Evolutionary conservation across 371 early-diverging fungal genomes (phyloP), one percentile per base, ranked within the genome.

Genomic region (Funneliformis caledonium): DNA sequence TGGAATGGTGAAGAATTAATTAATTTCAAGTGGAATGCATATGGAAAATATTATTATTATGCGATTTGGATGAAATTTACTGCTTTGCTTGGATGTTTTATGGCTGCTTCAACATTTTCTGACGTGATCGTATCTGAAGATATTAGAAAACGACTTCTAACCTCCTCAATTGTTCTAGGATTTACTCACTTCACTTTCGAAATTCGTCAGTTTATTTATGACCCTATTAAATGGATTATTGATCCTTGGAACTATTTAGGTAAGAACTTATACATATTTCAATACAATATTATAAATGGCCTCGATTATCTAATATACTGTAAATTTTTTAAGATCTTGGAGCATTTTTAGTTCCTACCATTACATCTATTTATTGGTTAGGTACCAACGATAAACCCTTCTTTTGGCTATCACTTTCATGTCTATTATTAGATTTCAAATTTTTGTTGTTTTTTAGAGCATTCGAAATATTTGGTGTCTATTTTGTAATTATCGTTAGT

Each of bases 401-500:
- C 26, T 48, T 45, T 45, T 14, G 11, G 37, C 47, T 22, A 5
- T 45, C 50, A n/a, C 56, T 47, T 33, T 72, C 73, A 72, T 11
- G 11, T 19, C 47, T 72, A 11, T 45, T 72, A n/a, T 45, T 72
- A 12, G 45, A 50, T 19, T 26, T 45, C 9, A 72, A 72, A 72
- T 50, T 72, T 31, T 19, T 72, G 12, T 31, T 72, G 12, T 56
- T 48, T 14, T 56, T 72, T 26, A 19, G 73, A 48, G 31, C 50
- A 2, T 48, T 72, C 48, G 33, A 72, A 72, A 14, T 14, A 19
- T 72, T 72, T 72, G 73, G 73, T 19, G 37, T 50, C 4, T 72
- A 72, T 50, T 52, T 72, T 50, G 73, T 48, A 33, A 72, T 72
- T 47, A 52, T 72, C 14, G 50, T 72, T 22, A 42, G 73, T 12